Evolutionary conservation across 768 basidiomycete genomes (phyloP).

Genomic region (Holtermannia corniformis): DNA sequence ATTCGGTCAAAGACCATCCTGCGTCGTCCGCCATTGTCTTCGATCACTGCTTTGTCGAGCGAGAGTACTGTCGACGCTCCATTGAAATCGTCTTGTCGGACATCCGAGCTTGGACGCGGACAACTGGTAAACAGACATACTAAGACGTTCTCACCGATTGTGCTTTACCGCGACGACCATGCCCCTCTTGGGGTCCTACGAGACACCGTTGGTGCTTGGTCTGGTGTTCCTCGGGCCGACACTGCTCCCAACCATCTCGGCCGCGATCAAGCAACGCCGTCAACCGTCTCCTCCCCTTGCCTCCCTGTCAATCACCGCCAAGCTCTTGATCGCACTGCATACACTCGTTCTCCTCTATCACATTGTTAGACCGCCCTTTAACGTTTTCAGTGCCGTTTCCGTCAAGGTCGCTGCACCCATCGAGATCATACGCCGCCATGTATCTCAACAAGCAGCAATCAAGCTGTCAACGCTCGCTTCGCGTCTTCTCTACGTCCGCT

Average conservation of each 20-base stretch:
- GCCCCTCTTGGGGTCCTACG: neutral
- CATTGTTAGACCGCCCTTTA: neutral
- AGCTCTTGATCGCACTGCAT: neutral
- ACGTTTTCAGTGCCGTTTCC: neutral
- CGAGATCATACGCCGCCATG: neutral
- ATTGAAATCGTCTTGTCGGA: too few relatives aligned
- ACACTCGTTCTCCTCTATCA: neutral
- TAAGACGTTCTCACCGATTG: too few relatives aligned
- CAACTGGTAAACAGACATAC: too few relatives aligned
- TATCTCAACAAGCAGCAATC: neutral
- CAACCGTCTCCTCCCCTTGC: neutral
- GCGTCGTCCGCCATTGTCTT: neutral
- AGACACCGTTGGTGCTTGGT: neutral
- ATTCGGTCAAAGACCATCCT: slow-evolving; percentile 40
- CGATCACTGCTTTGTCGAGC: too few relatives aligned
- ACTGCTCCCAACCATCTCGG: neutral
- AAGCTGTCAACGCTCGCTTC: neutral
- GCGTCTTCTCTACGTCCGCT: neutral
- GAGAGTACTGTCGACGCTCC: too few relatives aligned
- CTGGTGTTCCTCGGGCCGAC: neutral
- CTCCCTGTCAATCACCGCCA: neutral
- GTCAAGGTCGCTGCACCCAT: neutral
- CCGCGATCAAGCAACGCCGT: neutral
- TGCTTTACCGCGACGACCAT: too few relatives aligned
- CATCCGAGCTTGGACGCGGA: too few relatives aligned